These are phyloP conservation scores for Colletotrichum lupini DNA, from an alignment of 2,329 filamentous ascomycete genomes.

Conservation along the genomic window DNA sequence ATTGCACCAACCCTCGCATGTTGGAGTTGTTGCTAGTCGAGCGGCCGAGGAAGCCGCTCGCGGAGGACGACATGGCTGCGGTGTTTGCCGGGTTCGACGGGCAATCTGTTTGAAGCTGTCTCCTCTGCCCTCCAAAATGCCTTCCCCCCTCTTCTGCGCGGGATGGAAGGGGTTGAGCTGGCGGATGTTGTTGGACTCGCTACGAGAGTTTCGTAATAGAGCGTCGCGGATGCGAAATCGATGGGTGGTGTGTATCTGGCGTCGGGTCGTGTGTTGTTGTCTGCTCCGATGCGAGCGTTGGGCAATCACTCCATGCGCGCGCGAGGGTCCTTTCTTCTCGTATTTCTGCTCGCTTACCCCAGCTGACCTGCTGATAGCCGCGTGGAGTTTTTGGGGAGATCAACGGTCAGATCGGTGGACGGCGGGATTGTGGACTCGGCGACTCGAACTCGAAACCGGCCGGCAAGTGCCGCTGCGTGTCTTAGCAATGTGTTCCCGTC, in stretches of 20 bases:
- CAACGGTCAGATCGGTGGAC: conserved; percentile 9
- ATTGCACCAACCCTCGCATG: conserved; percentile 91
- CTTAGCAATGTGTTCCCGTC: conserved; percentile 22
- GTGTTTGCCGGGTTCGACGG: neutral
- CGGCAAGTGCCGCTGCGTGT: conserved; percentile 31
- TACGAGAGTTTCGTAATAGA: neutral
- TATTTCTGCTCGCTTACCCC: conserved; percentile 14
- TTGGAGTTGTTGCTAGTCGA: conserved; percentile 74
- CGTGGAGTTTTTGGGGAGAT: conserved; percentile 1
- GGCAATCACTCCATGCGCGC: conserved; percentile 34
- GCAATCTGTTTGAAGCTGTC: neutral
- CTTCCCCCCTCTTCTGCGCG: conserved; percentile 3
- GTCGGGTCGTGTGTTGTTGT: neutral
- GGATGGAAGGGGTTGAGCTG: neutral
- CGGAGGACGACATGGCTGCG: conserved; percentile 64
- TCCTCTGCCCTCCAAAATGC: neutral
- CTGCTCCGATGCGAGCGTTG: conserved; percentile 25
- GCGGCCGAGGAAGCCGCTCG: conserved; percentile 72
- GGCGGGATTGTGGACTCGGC: conserved; percentile 20
- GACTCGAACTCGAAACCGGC: conserved; percentile 31
- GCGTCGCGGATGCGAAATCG: conserved; percentile 12
- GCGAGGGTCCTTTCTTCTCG: conserved; percentile 13
- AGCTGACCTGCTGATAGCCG: conserved; percentile 1
- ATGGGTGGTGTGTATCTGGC: neutral
- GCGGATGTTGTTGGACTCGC: conserved; percentile 4